Percentiles rank a stretch among this genome's conserved stretches.
Evolutionary conservation across 192 early-diverging fungal species (phyloP).

Genomic region (Backusella sp.): DNA sequence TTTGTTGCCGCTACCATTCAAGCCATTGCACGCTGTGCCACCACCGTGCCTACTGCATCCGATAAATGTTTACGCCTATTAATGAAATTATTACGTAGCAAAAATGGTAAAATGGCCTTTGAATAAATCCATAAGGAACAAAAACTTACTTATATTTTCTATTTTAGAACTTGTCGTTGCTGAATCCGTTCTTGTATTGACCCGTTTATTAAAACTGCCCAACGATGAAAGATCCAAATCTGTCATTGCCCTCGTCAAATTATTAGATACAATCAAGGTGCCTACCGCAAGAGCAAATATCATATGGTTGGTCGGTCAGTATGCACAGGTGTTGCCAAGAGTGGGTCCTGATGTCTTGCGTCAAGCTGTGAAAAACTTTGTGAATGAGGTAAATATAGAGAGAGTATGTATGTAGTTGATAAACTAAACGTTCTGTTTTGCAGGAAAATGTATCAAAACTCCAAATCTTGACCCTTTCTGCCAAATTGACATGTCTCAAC

Average conservation of each 20-base stretch:
- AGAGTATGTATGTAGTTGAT: neutral
- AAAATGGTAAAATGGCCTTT: conserved; percentile 43
- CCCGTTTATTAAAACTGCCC: conserved; percentile 61
- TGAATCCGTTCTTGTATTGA: conserved; percentile 75
- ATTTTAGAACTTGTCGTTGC: conserved; percentile 66
- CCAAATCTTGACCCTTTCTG: conserved; percentile 80
- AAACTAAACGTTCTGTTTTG: neutral
- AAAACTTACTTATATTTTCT: neutral
- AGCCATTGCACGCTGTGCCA: conserved; percentile 59
- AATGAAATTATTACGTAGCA: conserved; percentile 57
- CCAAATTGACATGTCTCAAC: conserved; percentile 59
- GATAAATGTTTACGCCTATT: conserved; percentile 54
- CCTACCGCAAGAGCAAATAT: conserved; percentile 81
- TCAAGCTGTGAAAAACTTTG: conserved; percentile 61
- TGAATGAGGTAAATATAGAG: conserved; percentile 52
- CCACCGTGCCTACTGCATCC: conserved; percentile 52
- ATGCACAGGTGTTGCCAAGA: conserved; percentile 59
- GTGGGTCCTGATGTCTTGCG: conserved; percentile 84
- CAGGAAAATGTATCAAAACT: conserved; percentile 74
- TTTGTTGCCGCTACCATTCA: conserved; percentile 68
- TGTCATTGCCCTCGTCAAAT: conserved; percentile 57
- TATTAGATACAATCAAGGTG: conserved; percentile 62
- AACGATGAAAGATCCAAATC: conserved; percentile 44
- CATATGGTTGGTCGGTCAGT: conserved; percentile 85
- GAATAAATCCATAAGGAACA: neutral